phyloP scores from a whole-genome alignment of 1,139 yeast genomes.

The Saccharomyces hybrid region DNA sequence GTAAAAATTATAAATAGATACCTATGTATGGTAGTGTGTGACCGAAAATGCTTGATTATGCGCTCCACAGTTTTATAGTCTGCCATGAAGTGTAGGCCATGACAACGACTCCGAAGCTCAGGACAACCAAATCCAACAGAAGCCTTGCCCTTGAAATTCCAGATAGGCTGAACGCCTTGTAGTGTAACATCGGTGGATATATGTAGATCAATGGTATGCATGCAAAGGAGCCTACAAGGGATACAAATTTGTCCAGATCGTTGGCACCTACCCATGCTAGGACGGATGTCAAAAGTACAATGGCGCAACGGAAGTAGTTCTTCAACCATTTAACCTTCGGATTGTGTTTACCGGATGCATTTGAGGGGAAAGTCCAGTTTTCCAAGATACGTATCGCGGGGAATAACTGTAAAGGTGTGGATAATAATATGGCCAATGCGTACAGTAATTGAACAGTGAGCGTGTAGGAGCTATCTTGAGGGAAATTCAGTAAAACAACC shows the following conservation, averaged over 20 bases:
- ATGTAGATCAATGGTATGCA: conserved; percentile 93
- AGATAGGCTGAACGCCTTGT: conserved; percentile 32
- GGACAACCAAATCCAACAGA: conserved; percentile 16
- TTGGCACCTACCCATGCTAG: conserved; percentile 65
- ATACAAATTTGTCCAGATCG: conserved; percentile 80
- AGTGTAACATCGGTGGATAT: conserved; percentile 85
- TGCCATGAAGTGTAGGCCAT: conserved; percentile 29
- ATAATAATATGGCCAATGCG: conserved; percentile 76
- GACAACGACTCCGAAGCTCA: conserved; percentile 21
- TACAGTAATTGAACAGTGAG: conserved; percentile 70
- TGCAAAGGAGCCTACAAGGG: conserved; percentile 89
- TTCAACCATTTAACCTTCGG: conserved; percentile 73
- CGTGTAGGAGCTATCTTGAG: conserved; percentile 59
- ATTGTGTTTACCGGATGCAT: conserved; percentile 64
- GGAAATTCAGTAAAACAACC: conserved; percentile 80
- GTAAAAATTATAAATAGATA: not conserved
- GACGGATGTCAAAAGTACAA: conserved; percentile 63
- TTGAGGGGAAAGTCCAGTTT: conserved; percentile 49
- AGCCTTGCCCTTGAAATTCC: conserved; percentile 5
- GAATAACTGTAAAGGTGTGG: conserved; percentile 89
- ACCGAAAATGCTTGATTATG: not conserved
- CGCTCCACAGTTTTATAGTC: conserved; percentile 23
- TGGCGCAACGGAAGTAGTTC: conserved; percentile 56
- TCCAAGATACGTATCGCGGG: conserved; percentile 80
- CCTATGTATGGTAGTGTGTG: no score